Evolutionary conservation across 176 grass and related monocot species (phyloP).

Genomic region (Musa troglodytarum): DNA sequence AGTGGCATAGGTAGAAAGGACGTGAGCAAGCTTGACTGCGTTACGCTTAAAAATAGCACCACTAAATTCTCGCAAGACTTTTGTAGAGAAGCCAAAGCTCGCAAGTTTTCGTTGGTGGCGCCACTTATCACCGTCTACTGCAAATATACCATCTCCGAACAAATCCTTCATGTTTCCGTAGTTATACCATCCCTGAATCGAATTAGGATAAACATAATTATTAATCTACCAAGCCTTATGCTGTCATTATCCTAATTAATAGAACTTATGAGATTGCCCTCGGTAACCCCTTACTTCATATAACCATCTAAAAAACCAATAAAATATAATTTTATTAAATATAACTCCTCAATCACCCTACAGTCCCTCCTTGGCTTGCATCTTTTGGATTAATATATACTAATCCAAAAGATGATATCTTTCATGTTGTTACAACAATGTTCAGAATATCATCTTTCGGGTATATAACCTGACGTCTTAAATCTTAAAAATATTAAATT

Average conservation of each 20-base stretch:
- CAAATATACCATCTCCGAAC: constrained; percentile 77
- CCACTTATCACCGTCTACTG: constrained; percentile 67
- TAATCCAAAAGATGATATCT: too few relatives aligned
- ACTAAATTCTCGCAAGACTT: constrained; percentile 61
- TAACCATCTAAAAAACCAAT: too few relatives aligned
- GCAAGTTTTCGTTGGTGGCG: constrained; percentile 76
- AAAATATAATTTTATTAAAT: too few relatives aligned
- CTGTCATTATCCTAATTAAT: not conserved
- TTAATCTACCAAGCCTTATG: not conserved
- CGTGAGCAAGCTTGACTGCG: constrained; percentile 36
- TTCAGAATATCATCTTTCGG: too few relatives aligned
- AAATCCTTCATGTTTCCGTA: constrained; percentile 39
- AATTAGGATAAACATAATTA: not conserved
- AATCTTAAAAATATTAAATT: too few relatives aligned
- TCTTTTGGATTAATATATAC: too few relatives aligned
- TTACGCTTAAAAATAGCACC: constrained; percentile 51
- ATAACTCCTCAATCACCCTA: too few relatives aligned
- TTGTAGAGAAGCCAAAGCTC: constrained; percentile 56
- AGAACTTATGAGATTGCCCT: not conserved
- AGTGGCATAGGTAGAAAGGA: constrained; percentile 25
- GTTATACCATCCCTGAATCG: constrained; percentile 23
- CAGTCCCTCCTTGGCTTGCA: too few relatives aligned
- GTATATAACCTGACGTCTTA: too few relatives aligned
- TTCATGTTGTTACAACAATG: too few relatives aligned
- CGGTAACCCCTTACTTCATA: too few relatives aligned